A percentile compares a stretch with the other conserved stretches of the same genome.
phyloP scores from a whole-genome alignment of 1,139 yeast genomes.

The Geotrichum phurueaensis region DNA sequence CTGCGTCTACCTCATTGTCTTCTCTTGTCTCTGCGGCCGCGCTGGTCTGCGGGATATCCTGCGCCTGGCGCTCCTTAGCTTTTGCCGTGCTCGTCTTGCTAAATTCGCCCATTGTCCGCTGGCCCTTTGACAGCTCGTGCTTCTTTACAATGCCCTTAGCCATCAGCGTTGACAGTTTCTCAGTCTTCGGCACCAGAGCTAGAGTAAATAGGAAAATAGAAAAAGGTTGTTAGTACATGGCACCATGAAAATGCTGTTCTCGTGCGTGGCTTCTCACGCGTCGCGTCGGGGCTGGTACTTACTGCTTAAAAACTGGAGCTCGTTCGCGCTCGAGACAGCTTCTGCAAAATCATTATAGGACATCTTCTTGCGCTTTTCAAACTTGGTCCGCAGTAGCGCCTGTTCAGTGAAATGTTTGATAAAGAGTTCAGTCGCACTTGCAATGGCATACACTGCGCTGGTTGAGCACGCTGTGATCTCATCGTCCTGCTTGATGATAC shows the following conservation, averaged over 20 bases:
- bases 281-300: neutral
- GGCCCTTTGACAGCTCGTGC: constrained; percentile 16
- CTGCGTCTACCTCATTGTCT: constrained; percentile 5
- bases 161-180: constrained; percentile 13
- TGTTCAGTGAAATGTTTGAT: constrained; percentile 76
- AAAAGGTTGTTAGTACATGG: neutral
- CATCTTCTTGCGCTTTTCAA: constrained; percentile 65
- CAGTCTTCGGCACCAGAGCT: constrained; percentile 18
- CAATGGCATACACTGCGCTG: constrained; percentile 75
- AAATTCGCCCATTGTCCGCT: constrained; percentile 11
- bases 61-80: neutral
- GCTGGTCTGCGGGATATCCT: neutral
- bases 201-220: neutral
- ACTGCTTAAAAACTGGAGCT: constrained; percentile 52
- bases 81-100: constrained; percentile 8
- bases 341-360: constrained; percentile 69
- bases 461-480: constrained; percentile 73
- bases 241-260: neutral
- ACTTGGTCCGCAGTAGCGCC: constrained; percentile 62
- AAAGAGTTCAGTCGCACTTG: constrained; percentile 82
- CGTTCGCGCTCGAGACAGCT: constrained; percentile 62
- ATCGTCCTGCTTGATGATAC: constrained; percentile 79
- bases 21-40: neutral
- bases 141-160: constrained; percentile 11
- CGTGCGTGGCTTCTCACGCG: neutral